phyloP scores from a whole-genome alignment of 2,329 filamentous ascomycete genomes.

The Colletotrichum sp. region DNA sequence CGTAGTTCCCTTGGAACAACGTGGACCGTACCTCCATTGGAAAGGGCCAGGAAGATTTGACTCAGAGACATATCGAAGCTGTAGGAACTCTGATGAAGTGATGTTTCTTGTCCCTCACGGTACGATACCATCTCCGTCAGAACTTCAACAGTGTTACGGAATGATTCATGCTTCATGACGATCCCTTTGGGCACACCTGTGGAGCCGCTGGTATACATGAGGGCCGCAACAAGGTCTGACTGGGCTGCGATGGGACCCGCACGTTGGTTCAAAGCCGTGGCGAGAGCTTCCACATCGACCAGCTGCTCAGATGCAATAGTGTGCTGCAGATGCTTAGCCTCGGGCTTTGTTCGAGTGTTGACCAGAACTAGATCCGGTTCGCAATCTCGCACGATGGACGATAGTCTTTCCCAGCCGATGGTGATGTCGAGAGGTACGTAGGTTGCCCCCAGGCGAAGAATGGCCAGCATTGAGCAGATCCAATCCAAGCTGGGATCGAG shows the following conservation, averaged over 20 bases:
- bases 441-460: slow-evolving; percentile 39
- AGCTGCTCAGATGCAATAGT: neutral
- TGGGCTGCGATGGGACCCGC: neutral
- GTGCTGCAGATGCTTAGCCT: neutral
- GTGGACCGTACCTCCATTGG: slow-evolving; percentile 38
- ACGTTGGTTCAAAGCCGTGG: neutral
- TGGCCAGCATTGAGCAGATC: slow-evolving; percentile 43
- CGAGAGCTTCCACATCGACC: neutral
- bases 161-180: slow-evolving; percentile 30
- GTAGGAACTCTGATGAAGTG: slow-evolving; percentile 43
- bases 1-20: slow-evolving; percentile 35
- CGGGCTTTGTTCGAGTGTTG: slow-evolving; percentile 6
- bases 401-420: slow-evolving; percentile 33
- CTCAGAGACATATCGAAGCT: slow-evolving; percentile 46
- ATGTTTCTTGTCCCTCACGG: slow-evolving; percentile 26
- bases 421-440: slow-evolving; percentile 47
- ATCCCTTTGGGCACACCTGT: slow-evolving; percentile 47
- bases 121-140: neutral
- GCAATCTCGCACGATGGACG: slow-evolving; percentile 31
- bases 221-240: neutral
- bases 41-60: slow-evolving; percentile 40
- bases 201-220: slow-evolving; percentile 39
- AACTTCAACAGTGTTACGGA: slow-evolving; percentile 29
- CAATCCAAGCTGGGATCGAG: slow-evolving; percentile 39
- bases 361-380: slow-evolving; percentile 28